phyloP scores from a whole-genome alignment of 495 filamentous ascomycete genomes.

The Aspergillus avenaceus region DNA sequence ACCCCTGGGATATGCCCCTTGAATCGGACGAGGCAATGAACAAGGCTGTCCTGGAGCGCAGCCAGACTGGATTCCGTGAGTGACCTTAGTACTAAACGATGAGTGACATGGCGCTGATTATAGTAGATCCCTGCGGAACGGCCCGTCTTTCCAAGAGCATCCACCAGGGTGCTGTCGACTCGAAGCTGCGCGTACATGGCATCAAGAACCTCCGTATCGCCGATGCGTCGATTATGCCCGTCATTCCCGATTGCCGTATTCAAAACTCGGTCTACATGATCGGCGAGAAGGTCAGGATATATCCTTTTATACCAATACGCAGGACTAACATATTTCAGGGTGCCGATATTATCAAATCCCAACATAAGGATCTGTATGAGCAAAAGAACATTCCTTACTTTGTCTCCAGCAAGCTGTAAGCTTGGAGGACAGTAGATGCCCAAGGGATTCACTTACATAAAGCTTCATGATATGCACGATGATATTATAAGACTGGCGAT shows the following conservation, averaged over 20 bases:
- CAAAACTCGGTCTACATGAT: slow-evolving; percentile 54
- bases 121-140: slow-evolving; percentile 48
- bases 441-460: no score
- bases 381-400: slow-evolving; percentile 16
- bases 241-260: slow-evolving; percentile 38
- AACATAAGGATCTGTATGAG: slow-evolving; percentile 27
- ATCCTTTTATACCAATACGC: background rate
- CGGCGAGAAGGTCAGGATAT: slow-evolving; percentile 45
- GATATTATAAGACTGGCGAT: no score
- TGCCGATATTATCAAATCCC: slow-evolving; percentile 30
- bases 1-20: slow-evolving; percentile 58
- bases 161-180: slow-evolving; percentile 50
- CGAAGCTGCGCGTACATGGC: slow-evolving; percentile 51
- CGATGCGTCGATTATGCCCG: slow-evolving; percentile 34
- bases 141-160: slow-evolving; percentile 49
- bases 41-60: slow-evolving; percentile 49
- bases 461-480: no score
- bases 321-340: slow-evolving; percentile 10
- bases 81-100: background rate
- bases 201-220: slow-evolving; percentile 48
- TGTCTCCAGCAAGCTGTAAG: slow-evolving; percentile 11
- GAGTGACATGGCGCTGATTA: background rate
- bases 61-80: slow-evolving; percentile 55
- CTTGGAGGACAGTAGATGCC: no score
- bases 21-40: slow-evolving; percentile 54